Base-by-base conservation (phyloP, 345 rosid species). In the Hypericum perforatum region DNA sequence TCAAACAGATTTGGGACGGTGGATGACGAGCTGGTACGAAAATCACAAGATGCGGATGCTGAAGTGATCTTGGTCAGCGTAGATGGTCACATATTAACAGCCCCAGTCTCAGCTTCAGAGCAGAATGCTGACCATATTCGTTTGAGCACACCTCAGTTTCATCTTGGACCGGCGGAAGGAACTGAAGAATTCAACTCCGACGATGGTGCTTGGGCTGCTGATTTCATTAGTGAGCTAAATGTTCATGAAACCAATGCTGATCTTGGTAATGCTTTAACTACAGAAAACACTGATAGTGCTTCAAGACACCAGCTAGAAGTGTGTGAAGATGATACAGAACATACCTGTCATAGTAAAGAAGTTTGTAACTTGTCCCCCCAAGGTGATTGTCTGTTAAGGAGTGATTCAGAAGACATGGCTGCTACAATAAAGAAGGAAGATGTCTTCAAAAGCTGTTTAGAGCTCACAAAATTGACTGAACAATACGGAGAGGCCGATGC, bases 51-150 rank as follows among this genome's bases (percentile, higher is more conserved):
- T 56, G 67, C 71, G 1, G 76, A 78, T 63, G 78, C 97, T 8
- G 86, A 80, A 67, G 92, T 89, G 46, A 75, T 89, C 48, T 78
- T 89, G 76, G 77, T 89, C 57, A 89, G 95, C 58, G 76, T 83
- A 57, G 95, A 86, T 62, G 97, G 97, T 22, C 95, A 70, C 65
- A 67, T 89, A 58, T 57, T 89, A 55, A 86, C 82, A 29, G 97
- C 97, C 0, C 95, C 97, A 11, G 73, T 89, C 43, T 75, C 70
- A 13, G 78, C 76, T 37, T 82, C 85, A 7, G 94, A 89, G 56
- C 70, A 66, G 70, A 57, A 73, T 69, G 63, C 79, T 51, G 82
- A 75, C 65, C 62, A 74, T 75, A 65, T 82, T 61, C 76, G 76
- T 62, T 62, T 80, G 47, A 65, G 69, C 51, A 84, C 79, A 32